Evolutionary conservation across 192 early-diverging fungal species (phyloP), one percentile per base, ranked within the genome.

Genomic region (Coemansia sp.): DNA sequence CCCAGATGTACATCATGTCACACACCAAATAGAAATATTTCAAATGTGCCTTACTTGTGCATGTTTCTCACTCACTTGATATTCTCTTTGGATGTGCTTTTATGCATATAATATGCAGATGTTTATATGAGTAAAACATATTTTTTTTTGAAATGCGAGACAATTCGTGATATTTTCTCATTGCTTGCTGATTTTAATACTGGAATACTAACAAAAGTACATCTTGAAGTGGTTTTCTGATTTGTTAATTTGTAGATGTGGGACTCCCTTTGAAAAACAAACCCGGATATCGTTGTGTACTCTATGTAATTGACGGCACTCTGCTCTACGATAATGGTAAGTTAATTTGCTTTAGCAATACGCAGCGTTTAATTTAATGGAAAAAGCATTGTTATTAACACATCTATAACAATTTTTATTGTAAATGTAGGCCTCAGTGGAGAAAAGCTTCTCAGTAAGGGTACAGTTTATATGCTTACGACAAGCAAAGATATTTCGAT

Each of bases 311-410:
- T n/a, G 78, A 80, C 32, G 78, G 78, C 3, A 68, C 72, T 5
- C 27, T 74, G 31, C 54, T 80, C 0, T 74, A 74, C 39, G 78
- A 80, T 59, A 80, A 80, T 62, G 78, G 75, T 72, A 72, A 66
- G 70, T 61, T 14, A 46, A 6, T 46, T 17, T 2, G 3, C 9
- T 46, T 46, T 14, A 46, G 39, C 39, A 10, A 46, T 4, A 46
- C 39, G 17, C 39, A 46, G 14, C 11, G 39, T 46, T 17, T 17
- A 3, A 14, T 46, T 46, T 17, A 46, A 14, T 46, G 11, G 3
- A 46, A 17, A 46, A 46, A 10, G 14, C 17, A 10, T 17, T 1
- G 3, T 17, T 46, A 1, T 14, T 46, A 33, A 29, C 2, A 54
- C 17, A 63, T 51, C 53, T 63, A 20, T 23, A 5, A 2, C 20